These are phyloP conservation scores for Biscutella laevigata DNA, from an alignment of 441 rosid genomes.

Conservation along the genomic window DNA sequence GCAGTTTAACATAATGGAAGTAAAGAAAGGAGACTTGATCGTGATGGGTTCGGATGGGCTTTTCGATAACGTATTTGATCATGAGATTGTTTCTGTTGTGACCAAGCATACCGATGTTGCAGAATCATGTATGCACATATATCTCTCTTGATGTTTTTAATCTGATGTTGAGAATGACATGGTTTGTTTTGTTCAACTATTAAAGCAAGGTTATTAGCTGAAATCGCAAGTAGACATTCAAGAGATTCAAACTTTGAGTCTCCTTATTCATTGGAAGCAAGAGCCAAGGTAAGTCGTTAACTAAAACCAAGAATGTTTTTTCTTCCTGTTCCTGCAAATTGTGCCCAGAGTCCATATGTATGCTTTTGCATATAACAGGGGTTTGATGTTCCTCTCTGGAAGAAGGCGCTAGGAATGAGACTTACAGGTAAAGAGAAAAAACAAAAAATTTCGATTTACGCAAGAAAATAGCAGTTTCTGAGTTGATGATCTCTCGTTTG, in stretches of 20 bases:
- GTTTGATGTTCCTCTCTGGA: slow-evolving; percentile 65
- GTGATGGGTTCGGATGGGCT: slow-evolving; percentile 96
- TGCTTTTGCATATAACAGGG: slow-evolving; percentile 35
- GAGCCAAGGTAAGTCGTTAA: slow-evolving; percentile 45
- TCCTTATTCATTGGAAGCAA: slow-evolving; percentile 75
- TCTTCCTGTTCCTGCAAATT: neutral
- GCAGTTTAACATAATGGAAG: slow-evolving; percentile 61
- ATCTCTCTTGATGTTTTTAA: too few species aligned
- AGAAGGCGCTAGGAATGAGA: slow-evolving; percentile 68
- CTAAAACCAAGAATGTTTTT: neutral
- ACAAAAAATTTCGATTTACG: neutral
- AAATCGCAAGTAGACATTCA: slow-evolving; percentile 62
- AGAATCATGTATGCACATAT: too few species aligned
- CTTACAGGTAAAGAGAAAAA: slow-evolving; percentile 44
- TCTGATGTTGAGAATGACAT: slow-evolving; percentile 19
- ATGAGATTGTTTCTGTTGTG: slow-evolving; percentile 57
- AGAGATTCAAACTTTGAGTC: slow-evolving; percentile 60
- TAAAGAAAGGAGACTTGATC: slow-evolving; percentile 53
- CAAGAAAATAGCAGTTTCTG: neutral
- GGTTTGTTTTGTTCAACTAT: slow-evolving; percentile 27
- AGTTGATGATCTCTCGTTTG: neutral
- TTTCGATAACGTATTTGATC: slow-evolving; percentile 72
- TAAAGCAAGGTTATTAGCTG: slow-evolving; percentile 73
- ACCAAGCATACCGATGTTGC: too few species aligned
- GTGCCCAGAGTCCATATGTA: neutral